Conservation (phyloP, 495 filamentous ascomycete genomes). For the Penicillium fimorum region DNA sequence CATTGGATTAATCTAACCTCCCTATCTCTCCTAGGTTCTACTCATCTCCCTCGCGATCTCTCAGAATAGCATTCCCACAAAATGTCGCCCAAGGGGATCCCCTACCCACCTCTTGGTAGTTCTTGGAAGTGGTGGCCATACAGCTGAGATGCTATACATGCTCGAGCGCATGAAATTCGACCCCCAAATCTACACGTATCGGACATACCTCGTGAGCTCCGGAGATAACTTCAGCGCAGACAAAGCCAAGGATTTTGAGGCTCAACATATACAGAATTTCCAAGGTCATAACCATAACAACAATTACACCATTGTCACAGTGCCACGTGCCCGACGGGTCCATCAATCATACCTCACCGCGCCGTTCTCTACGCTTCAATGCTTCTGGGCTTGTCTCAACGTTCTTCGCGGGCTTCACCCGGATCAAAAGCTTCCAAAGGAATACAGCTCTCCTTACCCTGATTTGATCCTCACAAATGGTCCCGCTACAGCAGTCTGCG, state of each 20-base stretch:
- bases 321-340: constrained; percentile 70
- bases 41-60: constrained; percentile 29
- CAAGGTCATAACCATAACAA: not conserved
- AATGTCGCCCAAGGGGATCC: constrained; percentile 29
- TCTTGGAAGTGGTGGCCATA: constrained; percentile 91
- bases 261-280: constrained; percentile 16
- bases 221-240: constrained; percentile 72
- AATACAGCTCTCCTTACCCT: constrained; percentile 46
- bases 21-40: constrained; percentile 23
- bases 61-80: constrained; percentile 34
- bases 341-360: constrained; percentile 75
- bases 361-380: constrained; percentile 56
- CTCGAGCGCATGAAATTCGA: constrained; percentile 52
- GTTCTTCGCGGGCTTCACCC: constrained; percentile 44
- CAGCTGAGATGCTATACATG: constrained; percentile 87
- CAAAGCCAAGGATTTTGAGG: constrained; percentile 67
- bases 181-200: constrained; percentile 55
- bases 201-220: constrained; percentile 77
- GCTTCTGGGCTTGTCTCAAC: constrained; percentile 48
- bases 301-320: constrained; percentile 55
- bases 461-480: constrained; percentile 85
- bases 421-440: constrained; percentile 25
- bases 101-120: constrained; percentile 74
- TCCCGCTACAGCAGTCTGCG: constrained; percentile 79
- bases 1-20: constrained; percentile 8